Evolutionary conservation across 768 basidiomycete species (phyloP).

Genomic region (Lactifluus pinguis): DNA sequence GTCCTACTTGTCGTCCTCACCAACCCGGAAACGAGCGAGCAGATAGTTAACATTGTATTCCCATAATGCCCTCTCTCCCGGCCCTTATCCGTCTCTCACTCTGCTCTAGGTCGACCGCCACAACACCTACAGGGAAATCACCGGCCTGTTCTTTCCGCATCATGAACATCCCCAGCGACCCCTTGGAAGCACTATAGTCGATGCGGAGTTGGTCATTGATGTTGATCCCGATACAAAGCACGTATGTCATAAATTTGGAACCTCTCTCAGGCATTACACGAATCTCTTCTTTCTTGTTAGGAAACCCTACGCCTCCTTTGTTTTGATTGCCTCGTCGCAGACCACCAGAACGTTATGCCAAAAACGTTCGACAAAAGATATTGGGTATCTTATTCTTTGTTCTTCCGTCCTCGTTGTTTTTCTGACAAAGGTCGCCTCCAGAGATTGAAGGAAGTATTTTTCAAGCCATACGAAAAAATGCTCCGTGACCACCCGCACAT

Average conservation of each 20-base stretch:
- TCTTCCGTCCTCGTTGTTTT: background rate
- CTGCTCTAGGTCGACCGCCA: slow-evolving; percentile 81
- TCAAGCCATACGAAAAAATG: slow-evolving; percentile 69
- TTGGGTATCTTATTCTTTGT: slow-evolving; percentile 47
- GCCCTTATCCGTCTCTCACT: background rate
- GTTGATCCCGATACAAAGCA: slow-evolving; percentile 64
- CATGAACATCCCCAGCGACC: slow-evolving; percentile 61
- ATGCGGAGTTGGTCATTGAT: slow-evolving; percentile 92
- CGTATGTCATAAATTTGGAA: slow-evolving; percentile 34
- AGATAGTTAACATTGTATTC: slow-evolving; percentile 64
- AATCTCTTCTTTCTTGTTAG: slow-evolving; percentile 32
- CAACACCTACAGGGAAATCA: slow-evolving; percentile 68
- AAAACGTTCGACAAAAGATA: slow-evolving; percentile 80
- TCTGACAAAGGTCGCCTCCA: slow-evolving; percentile 25
- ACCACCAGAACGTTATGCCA: slow-evolving; percentile 81
- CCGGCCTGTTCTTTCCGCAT: slow-evolving; percentile 84
- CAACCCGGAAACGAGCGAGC: slow-evolving; percentile 40
- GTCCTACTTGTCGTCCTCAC: slow-evolving; percentile 76
- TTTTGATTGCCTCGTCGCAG: slow-evolving; percentile 88
- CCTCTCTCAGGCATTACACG: slow-evolving; percentile 2
- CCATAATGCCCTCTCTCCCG: background rate
- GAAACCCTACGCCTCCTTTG: slow-evolving; percentile 75
- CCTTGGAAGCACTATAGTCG: slow-evolving; percentile 73
- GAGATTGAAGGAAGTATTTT: slow-evolving; percentile 77
- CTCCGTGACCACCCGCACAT: slow-evolving; percentile 61